phyloP scores from a whole-genome alignment of 1,139 yeast species.

The Maudiozyma humilis region DNA sequence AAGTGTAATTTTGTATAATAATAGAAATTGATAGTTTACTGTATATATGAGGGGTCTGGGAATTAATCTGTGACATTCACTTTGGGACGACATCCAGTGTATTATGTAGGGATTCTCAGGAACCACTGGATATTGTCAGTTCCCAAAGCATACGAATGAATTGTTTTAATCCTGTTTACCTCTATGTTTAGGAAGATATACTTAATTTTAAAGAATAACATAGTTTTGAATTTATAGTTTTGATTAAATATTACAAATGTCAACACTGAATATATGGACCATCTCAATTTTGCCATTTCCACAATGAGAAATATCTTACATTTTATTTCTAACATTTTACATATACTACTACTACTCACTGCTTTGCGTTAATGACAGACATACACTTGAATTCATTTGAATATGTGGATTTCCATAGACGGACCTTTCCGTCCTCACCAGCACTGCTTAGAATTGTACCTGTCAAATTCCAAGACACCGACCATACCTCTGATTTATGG shows the following conservation, averaged over 20 bases:
- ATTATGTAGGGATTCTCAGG: too few species aligned
- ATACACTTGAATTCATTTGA: slow-evolving; percentile 84
- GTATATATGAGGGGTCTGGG: too few species aligned
- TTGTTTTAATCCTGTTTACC: too few species aligned
- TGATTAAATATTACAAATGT: too few species aligned
- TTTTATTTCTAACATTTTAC: neutral
- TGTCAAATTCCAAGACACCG: slow-evolving; percentile 88
- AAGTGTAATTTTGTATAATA: neutral
- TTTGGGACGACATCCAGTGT: too few species aligned
- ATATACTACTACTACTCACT: slow-evolving; percentile 3
- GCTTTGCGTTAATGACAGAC: slow-evolving; percentile 66
- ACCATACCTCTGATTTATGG: slow-evolving; percentile 89
- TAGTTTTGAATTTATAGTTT: too few species aligned
- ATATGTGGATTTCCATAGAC: slow-evolving; percentile 87
- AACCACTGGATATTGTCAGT: too few species aligned
- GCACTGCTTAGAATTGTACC: slow-evolving; percentile 90
- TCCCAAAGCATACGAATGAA: too few species aligned
- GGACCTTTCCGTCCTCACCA: slow-evolving; percentile 89
- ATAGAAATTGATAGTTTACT: too few species aligned
- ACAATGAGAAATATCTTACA: neutral
- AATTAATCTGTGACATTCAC: too few species aligned
- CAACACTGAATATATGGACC: too few species aligned
- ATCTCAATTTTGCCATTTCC: neutral
- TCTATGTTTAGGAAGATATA: too few species aligned
- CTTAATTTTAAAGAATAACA: neutral